Base-by-base conservation (phyloP, 164 flowering plant species). In the Euptelea pleiosperma region DNA sequence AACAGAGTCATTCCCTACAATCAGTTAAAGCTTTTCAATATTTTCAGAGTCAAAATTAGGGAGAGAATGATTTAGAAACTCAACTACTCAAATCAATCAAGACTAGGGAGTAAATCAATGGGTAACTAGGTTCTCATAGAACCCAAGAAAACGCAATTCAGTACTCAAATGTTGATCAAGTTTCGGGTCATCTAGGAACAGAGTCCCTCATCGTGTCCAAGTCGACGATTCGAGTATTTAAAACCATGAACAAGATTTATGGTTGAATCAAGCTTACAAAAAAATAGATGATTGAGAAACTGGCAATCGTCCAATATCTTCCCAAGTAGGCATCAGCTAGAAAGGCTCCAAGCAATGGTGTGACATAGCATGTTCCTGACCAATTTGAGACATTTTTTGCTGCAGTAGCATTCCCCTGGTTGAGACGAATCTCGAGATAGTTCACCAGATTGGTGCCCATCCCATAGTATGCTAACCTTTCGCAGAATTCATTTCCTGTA, bases 381-480 rank as follows among this genome's bases (percentile, higher is more conserved):
- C 79, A 76, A 46, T 57, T 67, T 7, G 74, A 67, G 51, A 64
- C 72, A 35, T 45, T 64, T 34, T 66, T 76, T 3, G 73, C 62
- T 2, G 79, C 74, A 2, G 46, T 19, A 3, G 68, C 73, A 54
- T 61, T 72, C 2, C 62, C 57, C 47, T 54, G 62, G 42, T 62
- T 40, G 36, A 70, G 62, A 16, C 45, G 74, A 29, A 10, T n/a
- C 51, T 63, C 49, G 50, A 76, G 58, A 46, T 70, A 73, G 11
- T 62, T 62, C 60, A 76, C 76, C 34, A 76, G 47, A 58, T 76
- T 76, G 35, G 70, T 64, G 49, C 67, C 44, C 67, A 76, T 70
- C n/a, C 79, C 79, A 28, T 76, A 76, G 67, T 68, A 75, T 16
- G 79, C 77, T 61, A 76, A 52, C 35, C 79, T 67, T 65, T 76